Base-by-base conservation (phyloP, 768 basidiomycete species). In the Lactarius psammicola region DNA sequence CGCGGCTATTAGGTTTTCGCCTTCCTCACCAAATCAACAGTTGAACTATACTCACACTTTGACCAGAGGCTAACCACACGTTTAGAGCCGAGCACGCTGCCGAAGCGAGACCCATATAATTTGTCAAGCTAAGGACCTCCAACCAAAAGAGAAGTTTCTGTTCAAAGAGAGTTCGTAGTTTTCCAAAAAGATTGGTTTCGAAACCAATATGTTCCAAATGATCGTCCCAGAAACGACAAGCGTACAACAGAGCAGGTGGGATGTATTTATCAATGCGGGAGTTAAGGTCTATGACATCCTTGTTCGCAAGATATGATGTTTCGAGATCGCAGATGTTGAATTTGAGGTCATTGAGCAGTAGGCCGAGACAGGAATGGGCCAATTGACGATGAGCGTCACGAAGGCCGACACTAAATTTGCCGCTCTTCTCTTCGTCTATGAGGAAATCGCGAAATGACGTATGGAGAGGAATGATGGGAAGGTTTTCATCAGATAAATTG, bases 301-400 rank as follows among this genome's bases (percentile, higher is more conserved):
- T 20, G 46, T 60, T 60, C 3, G 44, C 17, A 7, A 28, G 42
- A 36, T 49, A 46, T n/a, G 60, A 60, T 4, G 38, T 20, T 9
- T 60, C 60, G 20, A 60, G 60, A 28, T 33, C 11, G 7, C 60
- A 60, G 28, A 60, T 60, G 11, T 60, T 60, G 46, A 60, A 60
- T 8, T 44, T 40, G 42, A 60, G 46, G n/a, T 8, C 15, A 4
- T n/a, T 2, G 4, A 49, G 18, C 18, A 60, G 30, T 8, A 33
- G 7, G 5, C 17, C 38, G 23, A 59, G 36, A 38, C 36, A 38
- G 15, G 38, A 38, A 38, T 31, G 56, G 2, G 56, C 56, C 26
- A 56, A 31, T 17, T 36, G 28, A 20, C n/a, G 33, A 30, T 59
- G 58, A 8, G 58, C 38, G 1, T 59, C n/a, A 10, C 23, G 17